Conservation (phyloP, 805 yeast species). For the Brettanomyces naardenensis region DNA sequence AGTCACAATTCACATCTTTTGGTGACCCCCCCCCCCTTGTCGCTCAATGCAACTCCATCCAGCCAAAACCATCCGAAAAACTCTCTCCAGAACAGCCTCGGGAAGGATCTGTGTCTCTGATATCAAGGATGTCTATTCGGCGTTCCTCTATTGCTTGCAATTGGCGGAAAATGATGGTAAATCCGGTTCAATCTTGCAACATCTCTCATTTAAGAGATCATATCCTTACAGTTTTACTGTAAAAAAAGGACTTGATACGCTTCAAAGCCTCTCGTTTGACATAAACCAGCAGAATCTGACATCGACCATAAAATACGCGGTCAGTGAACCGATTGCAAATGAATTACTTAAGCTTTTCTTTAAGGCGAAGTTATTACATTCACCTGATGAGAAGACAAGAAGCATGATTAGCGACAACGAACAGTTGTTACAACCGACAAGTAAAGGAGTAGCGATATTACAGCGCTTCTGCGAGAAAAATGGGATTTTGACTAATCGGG, state of each 20-base stretch:
- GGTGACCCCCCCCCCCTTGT: no score
- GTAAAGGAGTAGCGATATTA: constrained; percentile 77
- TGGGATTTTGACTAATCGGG: constrained; percentile 23
- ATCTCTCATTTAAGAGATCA: constrained; percentile 5
- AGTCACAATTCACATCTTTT: no score
- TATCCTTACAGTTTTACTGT: constrained; percentile 48
- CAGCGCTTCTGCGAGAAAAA: constrained; percentile 46
- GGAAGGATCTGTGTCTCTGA: constrained; percentile 51
- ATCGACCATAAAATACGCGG: constrained; percentile 46
- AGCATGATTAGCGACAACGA: constrained; percentile 33
- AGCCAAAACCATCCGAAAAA: neutral
- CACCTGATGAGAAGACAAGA: constrained; percentile 68
- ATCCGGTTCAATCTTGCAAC: constrained; percentile 10
- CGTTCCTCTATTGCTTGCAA: constrained; percentile 35
- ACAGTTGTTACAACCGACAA: constrained; percentile 66
- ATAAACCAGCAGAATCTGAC: constrained; percentile 39
- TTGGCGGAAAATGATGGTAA: constrained; percentile 14
- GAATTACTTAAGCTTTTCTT: constrained; percentile 44
- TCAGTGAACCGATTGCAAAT: constrained; percentile 40
- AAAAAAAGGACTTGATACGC: constrained; percentile 40
- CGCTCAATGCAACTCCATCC: no score
- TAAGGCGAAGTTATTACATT: constrained; percentile 59
- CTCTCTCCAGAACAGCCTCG: constrained; percentile 33
- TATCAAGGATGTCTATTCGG: constrained; percentile 50
- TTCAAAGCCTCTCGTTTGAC: constrained; percentile 36